Evolutionary conservation across 106 monocot species (phyloP).

Genomic region (Apostasia shenzhenica): DNA sequence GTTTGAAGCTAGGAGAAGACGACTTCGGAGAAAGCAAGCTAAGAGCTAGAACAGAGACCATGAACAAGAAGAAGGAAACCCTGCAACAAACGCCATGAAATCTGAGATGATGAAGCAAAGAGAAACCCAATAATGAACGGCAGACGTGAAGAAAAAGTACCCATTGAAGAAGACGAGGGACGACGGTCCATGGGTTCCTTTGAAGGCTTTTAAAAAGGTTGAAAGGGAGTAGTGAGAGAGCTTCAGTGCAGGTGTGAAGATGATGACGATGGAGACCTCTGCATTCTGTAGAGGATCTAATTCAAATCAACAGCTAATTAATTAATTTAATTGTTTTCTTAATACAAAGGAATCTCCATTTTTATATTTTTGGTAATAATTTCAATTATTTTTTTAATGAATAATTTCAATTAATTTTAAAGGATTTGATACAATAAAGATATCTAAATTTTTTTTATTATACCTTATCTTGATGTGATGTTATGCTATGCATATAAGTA

Average conservation of each 20-base stretch:
- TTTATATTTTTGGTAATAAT: neutral
- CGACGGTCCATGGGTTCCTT: neutral
- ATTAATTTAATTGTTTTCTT: no score
- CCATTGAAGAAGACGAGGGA: slow-evolving; percentile 1
- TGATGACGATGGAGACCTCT: neutral
- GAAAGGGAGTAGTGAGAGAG: neutral
- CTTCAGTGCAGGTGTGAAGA: neutral
- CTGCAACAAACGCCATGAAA: neutral
- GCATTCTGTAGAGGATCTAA: neutral
- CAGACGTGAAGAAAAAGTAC: neutral
- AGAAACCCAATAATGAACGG: neutral
- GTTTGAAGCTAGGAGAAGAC: neutral
- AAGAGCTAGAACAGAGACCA: neutral
- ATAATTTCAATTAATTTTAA: no score
- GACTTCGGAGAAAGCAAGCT: neutral
- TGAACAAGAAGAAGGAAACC: neutral
- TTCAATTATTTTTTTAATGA: no score
- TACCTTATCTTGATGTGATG: no score
- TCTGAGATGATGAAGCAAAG: neutral
- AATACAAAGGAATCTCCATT: no score
- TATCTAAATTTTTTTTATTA: no score
- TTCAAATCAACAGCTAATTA: neutral
- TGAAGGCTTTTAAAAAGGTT: slow-evolving; percentile 1
- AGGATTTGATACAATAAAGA: no score
- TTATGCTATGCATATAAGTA: no score